These are phyloP conservation scores for Isabelozyma heimii DNA, from an alignment of 805 yeast species.

Conservation along the genomic window DNA sequence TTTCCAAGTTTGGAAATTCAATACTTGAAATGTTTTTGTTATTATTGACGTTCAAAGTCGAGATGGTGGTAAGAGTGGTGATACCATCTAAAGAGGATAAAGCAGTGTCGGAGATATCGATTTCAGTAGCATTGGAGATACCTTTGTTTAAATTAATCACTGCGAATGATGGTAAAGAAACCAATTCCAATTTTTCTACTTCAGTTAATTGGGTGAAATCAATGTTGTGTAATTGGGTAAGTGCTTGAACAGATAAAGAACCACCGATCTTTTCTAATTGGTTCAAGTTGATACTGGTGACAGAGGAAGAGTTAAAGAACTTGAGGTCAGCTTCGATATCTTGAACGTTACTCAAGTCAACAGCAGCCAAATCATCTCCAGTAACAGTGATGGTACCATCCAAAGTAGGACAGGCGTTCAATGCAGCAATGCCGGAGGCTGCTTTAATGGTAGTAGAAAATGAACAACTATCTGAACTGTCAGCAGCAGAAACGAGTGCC, in stretches of 20 bases:
- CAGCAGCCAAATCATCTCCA: constrained; percentile 27
- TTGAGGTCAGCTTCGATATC: constrained; percentile 27
- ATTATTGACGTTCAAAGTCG: constrained; percentile 38
- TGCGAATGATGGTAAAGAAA: constrained; percentile 42
- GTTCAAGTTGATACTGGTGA: constrained; percentile 28
- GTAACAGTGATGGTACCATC: constrained; percentile 37
- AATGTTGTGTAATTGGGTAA: constrained; percentile 36
- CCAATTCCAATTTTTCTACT: constrained; percentile 29
- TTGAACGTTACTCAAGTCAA: constrained; percentile 28
- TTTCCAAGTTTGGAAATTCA: constrained; percentile 28
- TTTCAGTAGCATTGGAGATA: constrained; percentile 27
- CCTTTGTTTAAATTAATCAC: constrained; percentile 35
- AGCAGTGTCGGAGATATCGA: constrained; percentile 42
- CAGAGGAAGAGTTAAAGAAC: constrained; percentile 39
- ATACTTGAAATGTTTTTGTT: constrained; percentile 40
- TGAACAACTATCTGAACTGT: constrained; percentile 28
- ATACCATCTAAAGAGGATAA: constrained; percentile 33
- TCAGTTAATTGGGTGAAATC: constrained; percentile 30
- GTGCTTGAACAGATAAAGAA: constrained; percentile 31
- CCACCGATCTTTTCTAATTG: constrained; percentile 32
- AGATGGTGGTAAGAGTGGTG: constrained; percentile 27
- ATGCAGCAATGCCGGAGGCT: constrained; percentile 29
- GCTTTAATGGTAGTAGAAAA: constrained; percentile 38
- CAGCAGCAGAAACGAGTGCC: constrained; percentile 8
- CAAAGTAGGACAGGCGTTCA: constrained; percentile 41